Conservation (phyloP, 2,329 filamentous ascomycete genomes). For the Ophiostoma piceae region DNA sequence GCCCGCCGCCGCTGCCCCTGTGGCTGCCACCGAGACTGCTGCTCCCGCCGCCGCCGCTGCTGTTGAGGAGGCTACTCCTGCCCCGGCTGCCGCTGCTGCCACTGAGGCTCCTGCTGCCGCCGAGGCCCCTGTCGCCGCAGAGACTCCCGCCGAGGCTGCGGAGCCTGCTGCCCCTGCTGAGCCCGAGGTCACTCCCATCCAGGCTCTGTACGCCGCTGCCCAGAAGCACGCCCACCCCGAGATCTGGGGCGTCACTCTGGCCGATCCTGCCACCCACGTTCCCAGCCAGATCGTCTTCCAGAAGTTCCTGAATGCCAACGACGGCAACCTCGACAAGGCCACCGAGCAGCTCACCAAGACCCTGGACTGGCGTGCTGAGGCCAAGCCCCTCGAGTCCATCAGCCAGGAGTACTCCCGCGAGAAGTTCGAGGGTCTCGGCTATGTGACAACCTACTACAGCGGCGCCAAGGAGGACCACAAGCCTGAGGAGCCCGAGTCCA, state of each 20-base stretch:
- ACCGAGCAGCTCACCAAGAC: conserved; percentile 73
- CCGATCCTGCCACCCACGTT: conserved; percentile 49
- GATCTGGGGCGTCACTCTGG: conserved; percentile 79
- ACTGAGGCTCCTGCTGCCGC: conserved; percentile 11
- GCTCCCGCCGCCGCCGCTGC: conserved; percentile 10
- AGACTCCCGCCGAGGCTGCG: background rate
- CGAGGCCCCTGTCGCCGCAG: conserved; percentile 9
- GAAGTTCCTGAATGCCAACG: conserved; percentile 90
- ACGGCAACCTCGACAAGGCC: conserved; percentile 66
- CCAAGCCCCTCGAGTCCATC: conserved; percentile 63
- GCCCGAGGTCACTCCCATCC: conserved; percentile 21
- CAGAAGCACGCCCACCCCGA: conserved; percentile 41
- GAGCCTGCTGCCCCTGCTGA: conserved; percentile 19
- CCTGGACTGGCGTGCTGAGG: conserved; percentile 74
- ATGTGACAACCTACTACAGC: conserved; percentile 62
- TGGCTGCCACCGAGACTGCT: conserved; percentile 3
- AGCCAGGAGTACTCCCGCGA: conserved; percentile 58
- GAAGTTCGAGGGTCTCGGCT: conserved; percentile 76
- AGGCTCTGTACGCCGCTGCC: conserved; percentile 30
- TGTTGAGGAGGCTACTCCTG: background rate
- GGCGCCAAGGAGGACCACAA: conserved; percentile 44
- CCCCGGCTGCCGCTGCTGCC: conserved; percentile 5
- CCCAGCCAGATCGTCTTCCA: conserved; percentile 80
- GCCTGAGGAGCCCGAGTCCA: conserved; percentile 36
- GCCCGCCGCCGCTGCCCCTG: background rate